These are phyloP conservation scores for Lepidium africanum DNA, from an alignment of 345 rosid genomes.

Conservation along the genomic window DNA sequence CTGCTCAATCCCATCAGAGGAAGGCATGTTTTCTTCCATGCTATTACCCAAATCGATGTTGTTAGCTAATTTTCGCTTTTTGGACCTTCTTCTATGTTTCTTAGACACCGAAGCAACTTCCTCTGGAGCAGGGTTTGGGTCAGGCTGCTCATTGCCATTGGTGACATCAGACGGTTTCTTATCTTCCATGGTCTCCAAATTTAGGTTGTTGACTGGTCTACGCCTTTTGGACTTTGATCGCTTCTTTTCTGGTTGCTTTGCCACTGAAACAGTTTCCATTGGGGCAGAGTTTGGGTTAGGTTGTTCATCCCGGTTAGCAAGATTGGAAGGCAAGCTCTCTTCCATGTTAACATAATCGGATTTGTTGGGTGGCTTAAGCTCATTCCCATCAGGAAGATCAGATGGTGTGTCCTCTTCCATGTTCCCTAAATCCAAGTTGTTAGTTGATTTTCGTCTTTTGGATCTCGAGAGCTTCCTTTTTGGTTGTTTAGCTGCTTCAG, in stretches of 20 bases:
- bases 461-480: neutral
- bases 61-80: slow-evolving; percentile 7
- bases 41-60: neutral
- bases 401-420: neutral
- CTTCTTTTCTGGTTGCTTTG: slow-evolving; percentile 15
- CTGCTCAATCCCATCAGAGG: neutral
- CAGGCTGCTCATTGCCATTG: neutral
- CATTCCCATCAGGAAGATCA: neutral
- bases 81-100: neutral
- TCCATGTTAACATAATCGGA: neutral
- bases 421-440: neutral
- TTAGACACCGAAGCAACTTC: neutral
- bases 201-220: neutral
- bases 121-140: neutral
- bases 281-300: neutral
- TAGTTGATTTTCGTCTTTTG: neutral
- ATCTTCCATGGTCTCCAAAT: slow-evolving; percentile 7
- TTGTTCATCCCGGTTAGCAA: neutral
- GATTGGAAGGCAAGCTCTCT: neutral
- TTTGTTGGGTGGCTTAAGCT: neutral
- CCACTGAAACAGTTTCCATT: neutral
- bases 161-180: neutral
- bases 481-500: neutral
- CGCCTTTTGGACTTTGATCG: slow-evolving; percentile 1
- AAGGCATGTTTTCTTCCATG: neutral